phyloP scores from a whole-genome alignment of 768 basidiomycete species.

The Russula ochroleuca region DNA sequence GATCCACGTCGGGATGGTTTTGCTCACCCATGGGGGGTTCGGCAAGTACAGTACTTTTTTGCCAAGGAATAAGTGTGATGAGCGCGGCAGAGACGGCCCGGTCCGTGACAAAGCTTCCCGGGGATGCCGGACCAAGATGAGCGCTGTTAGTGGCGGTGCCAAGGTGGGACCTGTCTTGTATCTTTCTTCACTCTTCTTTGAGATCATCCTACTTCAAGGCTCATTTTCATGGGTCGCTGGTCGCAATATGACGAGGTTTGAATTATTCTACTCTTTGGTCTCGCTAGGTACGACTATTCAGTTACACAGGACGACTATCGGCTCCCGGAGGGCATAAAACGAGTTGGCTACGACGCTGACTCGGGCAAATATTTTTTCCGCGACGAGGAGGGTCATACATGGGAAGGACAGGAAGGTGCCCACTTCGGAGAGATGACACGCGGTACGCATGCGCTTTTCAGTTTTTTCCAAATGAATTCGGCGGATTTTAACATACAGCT shows the following conservation, averaged over 20 bases:
- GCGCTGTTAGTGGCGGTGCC: neutral
- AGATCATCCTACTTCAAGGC: neutral
- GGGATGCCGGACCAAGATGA: neutral
- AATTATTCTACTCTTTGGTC: neutral
- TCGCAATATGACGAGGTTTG: constrained; percentile 39
- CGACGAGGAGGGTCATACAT: constrained; percentile 48
- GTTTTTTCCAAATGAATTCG: neutral
- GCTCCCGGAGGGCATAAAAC: constrained; percentile 50
- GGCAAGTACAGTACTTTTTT: too few relatives aligned
- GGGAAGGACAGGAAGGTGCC: constrained; percentile 58
- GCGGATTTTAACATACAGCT: neutral
- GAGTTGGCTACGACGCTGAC: constrained; percentile 76
- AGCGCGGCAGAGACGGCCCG: neutral
- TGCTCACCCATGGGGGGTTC: too few relatives aligned
- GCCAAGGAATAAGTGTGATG: too few relatives aligned
- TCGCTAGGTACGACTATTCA: neutral
- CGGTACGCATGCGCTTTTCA: constrained; percentile 33
- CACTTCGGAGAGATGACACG: constrained; percentile 51
- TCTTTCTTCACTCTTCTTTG: neutral
- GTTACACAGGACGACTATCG: constrained; percentile 46
- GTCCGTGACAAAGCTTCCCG: neutral
- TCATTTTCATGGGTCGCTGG: constrained; percentile 36
- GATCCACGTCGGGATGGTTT: too few relatives aligned
- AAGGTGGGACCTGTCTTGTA: neutral
- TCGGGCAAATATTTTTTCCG: constrained; percentile 61